Evolutionary conservation across 1,139 yeast genomes (phyloP).

Genomic region (Candida labiduridarum): DNA sequence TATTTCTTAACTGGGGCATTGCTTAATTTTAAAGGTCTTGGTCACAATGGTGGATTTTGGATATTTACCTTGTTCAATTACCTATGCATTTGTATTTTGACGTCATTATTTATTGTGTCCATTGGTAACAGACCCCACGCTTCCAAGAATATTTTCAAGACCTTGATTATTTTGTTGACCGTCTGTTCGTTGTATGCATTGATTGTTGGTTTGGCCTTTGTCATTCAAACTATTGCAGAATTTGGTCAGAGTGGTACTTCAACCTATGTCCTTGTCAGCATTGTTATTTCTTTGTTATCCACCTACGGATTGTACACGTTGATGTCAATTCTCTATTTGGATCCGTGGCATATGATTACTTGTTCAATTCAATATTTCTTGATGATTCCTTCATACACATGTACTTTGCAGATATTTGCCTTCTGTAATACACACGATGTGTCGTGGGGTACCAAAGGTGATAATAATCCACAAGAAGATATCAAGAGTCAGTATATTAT

Average conservation of each 20-base stretch:
- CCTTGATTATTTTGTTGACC: conserved; percentile 70
- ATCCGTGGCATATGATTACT: conserved; percentile 57
- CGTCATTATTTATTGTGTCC: conserved; percentile 85
- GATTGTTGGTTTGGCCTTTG: conserved; percentile 80
- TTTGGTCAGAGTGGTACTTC: conserved; percentile 42
- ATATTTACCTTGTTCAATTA: conserved; percentile 84
- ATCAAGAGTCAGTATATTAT: conserved; percentile 45
- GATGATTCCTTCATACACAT: conserved; percentile 49
- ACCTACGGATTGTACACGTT: conserved; percentile 50
- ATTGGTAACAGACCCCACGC: conserved; percentile 98
- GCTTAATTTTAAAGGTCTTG: conserved; percentile 50
- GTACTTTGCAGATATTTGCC: conserved; percentile 51
- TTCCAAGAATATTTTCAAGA: conserved; percentile 65
- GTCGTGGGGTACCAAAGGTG: conserved; percentile 57
- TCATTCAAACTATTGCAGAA: conserved; percentile 53
- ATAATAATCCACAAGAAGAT: conserved; percentile 64
- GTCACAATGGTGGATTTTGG: conserved; percentile 73
- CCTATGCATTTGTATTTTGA: conserved; percentile 74
- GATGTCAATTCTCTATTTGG: conserved; percentile 50
- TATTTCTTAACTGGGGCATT: conserved; percentile 92
- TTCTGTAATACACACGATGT: conserved; percentile 54
- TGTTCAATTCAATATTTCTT: conserved; percentile 49
- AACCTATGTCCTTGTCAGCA: conserved; percentile 66
- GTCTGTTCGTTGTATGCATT: conserved; percentile 82
- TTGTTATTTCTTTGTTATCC: conserved; percentile 64